Evolutionary conservation across 2,329 filamentous ascomycete genomes (phyloP).

Genomic region (Didymella lethalis): DNA sequence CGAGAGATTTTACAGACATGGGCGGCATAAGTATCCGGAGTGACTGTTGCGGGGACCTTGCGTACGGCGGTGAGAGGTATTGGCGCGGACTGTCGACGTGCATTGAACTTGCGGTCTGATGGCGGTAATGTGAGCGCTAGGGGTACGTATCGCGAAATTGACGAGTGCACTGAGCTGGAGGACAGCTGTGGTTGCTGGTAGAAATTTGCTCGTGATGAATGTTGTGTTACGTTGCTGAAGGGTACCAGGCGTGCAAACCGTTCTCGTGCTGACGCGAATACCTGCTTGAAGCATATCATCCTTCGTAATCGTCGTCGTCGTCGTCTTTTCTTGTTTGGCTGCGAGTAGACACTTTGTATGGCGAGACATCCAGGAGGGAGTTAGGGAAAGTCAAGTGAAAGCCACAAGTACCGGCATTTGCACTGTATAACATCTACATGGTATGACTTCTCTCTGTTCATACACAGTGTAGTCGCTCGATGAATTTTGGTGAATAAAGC

Average conservation of each 20-base stretch:
- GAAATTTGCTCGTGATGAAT: background rate
- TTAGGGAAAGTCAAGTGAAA: background rate
- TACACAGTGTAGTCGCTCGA: background rate
- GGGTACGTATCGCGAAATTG: background rate
- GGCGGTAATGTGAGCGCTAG: background rate
- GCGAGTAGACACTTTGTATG: background rate
- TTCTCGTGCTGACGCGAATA: background rate
- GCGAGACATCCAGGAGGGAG: background rate
- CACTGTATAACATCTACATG: background rate
- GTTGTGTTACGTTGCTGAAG: background rate
- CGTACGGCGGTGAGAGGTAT: background rate
- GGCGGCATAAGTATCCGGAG: background rate
- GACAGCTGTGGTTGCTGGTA: background rate
- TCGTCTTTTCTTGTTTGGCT: background rate
- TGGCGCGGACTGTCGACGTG: background rate
- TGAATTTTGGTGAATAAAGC: background rate
- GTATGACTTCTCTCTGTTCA: background rate
- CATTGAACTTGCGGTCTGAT: background rate
- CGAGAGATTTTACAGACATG: constrained; percentile 5
- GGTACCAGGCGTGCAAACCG: background rate
- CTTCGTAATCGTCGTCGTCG: background rate
- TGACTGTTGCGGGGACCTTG: background rate
- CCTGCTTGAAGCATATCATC: background rate
- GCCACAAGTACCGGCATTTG: background rate
- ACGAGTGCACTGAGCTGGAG: background rate